Conservation (phyloP, 1,139 yeast species). For the Pichia sp. region DNA sequence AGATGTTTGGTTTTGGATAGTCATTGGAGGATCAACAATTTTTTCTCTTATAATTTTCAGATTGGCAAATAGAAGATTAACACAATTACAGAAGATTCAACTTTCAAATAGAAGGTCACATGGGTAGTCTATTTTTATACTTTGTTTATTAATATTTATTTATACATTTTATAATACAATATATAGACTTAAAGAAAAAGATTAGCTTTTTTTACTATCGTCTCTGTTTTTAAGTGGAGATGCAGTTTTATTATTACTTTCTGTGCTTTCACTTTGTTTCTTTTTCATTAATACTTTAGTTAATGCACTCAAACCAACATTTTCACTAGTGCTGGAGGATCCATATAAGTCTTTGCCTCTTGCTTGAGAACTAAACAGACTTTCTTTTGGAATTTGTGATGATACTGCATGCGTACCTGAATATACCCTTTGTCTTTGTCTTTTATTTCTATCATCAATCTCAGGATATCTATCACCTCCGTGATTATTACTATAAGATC, state of each 20-base stretch:
- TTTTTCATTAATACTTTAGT: conserved; percentile 17
- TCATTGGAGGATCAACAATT: conserved; percentile 37
- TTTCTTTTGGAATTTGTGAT: neutral
- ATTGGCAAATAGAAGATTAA: conserved; percentile 43
- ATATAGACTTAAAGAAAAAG: neutral
- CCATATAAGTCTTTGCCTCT: conserved; percentile 18
- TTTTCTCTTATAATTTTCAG: conserved; percentile 39
- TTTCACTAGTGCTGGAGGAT: conserved; percentile 4
- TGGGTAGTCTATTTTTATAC: neutral
- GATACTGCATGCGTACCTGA: neutral
- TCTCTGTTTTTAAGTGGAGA: neutral
- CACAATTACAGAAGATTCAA: conserved; percentile 56
- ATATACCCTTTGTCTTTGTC: neutral
- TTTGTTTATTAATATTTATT: neutral
- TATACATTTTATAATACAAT: neutral
- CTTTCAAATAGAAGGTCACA: conserved; percentile 33
- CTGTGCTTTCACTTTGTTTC: neutral
- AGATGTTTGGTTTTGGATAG: conserved; percentile 44
- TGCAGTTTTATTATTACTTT: neutral
- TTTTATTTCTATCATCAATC: neutral
- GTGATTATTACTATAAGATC: neutral
- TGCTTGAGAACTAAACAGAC: conserved; percentile 10
- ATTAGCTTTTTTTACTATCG: neutral
- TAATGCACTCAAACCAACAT: conserved; percentile 19
- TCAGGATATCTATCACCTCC: neutral